These are phyloP conservation scores for Camellia japonica DNA, from an alignment of 148 eudicot genomes.

Conservation along the genomic window DNA sequence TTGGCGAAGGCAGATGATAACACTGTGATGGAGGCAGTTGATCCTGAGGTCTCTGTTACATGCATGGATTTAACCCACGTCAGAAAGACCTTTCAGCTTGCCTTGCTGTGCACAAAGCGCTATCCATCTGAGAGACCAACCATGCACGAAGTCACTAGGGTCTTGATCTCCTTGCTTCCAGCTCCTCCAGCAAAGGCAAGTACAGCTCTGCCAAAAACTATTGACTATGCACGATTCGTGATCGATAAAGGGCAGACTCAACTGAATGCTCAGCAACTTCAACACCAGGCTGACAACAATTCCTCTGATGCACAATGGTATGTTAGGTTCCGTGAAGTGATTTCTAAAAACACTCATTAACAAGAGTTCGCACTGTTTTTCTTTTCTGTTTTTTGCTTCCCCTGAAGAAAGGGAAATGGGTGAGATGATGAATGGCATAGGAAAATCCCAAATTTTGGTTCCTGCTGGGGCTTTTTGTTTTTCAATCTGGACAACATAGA, in stretches of 20 bases:
- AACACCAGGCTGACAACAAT: constrained; percentile 25
- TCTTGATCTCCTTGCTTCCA: constrained; percentile 51
- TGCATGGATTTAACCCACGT: constrained; percentile 47
- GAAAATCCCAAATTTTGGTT: constrained; percentile 1
- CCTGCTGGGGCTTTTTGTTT: not conserved
- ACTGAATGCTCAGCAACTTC: constrained; percentile 13
- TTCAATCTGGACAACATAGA: not conserved
- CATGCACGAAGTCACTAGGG: constrained; percentile 57
- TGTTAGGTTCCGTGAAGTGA: constrained; percentile 46
- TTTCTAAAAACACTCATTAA: constrained; percentile 41
- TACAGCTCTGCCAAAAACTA: constrained; percentile 22
- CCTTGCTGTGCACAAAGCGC: constrained; percentile 57
- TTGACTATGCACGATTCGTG: constrained; percentile 40
- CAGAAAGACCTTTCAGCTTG: constrained; percentile 56
- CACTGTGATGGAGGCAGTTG: constrained; percentile 66
- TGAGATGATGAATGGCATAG: not conserved
- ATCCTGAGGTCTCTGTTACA: constrained; percentile 61
- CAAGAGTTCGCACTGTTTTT: not conserved
- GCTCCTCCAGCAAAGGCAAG: constrained; percentile 31
- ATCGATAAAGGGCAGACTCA: constrained; percentile 29
- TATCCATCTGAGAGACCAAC: constrained; percentile 63
- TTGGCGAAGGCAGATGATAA: constrained; percentile 54
- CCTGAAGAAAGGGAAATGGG: not conserved
- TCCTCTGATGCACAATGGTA: constrained; percentile 67
- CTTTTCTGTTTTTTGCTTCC: not conserved